Percentiles rank a stretch among this genome's conserved stretches.
Evolutionary conservation across 2,329 filamentous ascomycete species (phyloP).

Genomic region (Ustilaginoidea virens): DNA sequence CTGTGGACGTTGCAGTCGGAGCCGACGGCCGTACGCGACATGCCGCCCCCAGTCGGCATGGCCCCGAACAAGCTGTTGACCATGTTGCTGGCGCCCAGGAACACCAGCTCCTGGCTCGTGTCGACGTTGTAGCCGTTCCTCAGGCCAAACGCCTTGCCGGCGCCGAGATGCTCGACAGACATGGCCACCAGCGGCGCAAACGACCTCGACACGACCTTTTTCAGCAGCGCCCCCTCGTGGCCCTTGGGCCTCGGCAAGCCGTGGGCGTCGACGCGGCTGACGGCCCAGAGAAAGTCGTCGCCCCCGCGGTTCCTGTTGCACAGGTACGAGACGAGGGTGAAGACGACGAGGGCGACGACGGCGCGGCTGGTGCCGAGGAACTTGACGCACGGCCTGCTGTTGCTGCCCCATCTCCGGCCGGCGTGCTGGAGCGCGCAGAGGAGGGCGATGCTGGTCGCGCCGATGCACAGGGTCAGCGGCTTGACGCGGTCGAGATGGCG

Average conservation of each 20-base stretch:
- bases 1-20: conserved; percentile 47
- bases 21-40: conserved; percentile 54
- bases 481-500: conserved; percentile 39
- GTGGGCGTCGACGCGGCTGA: conserved; percentile 40
- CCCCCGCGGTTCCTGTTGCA: conserved; percentile 41
- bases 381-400: conserved; percentile 41
- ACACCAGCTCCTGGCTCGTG: conserved; percentile 49
- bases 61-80: conserved; percentile 49
- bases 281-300: conserved; percentile 33
- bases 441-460: conserved; percentile 39
- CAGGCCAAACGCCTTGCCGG: conserved; percentile 46
- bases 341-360: conserved; percentile 43
- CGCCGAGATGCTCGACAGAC: conserved; percentile 47
- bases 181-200: conserved; percentile 47
- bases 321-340: conserved; percentile 46
- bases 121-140: conserved; percentile 48
- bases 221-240: conserved; percentile 30
- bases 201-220: conserved; percentile 34
- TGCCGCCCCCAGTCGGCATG: conserved; percentile 49
- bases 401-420: conserved; percentile 42
- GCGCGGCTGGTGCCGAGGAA: conserved; percentile 44
- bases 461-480: conserved; percentile 42
- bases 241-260: conserved; percentile 35
- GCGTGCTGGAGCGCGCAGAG: conserved; percentile 40
- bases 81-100: conserved; percentile 45